Evolutionary conservation across 1,284 basidiomycete species (phyloP), one percentile per base, ranked within the genome.

Genomic region (Ustilago tritici): DNA sequence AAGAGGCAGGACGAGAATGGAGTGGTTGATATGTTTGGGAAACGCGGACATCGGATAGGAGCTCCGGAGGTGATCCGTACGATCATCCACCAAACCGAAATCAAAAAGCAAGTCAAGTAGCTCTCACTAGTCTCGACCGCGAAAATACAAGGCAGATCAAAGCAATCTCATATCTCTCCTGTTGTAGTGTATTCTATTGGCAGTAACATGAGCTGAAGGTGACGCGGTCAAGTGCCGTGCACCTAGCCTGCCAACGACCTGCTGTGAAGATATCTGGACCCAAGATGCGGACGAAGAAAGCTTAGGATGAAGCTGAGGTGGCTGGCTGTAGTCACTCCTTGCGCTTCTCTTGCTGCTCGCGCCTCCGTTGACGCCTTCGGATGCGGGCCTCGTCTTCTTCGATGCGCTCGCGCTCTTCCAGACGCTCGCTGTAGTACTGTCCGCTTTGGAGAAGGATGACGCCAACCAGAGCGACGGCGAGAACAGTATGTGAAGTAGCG

Each of bases 351-450:
- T 78, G 72, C 55, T 79, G 81, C 56, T 82, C 77, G 55, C 68
- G 70, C 19, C 78, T 62, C n/a, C 81, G 77, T 49, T 79, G 74
- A 35, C 83, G 62, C 41, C 84, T 73, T 34, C 76, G 61, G 15
- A 84, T 64, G 41, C 84, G 80, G 1, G 83, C 84, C 49, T 86
- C 84, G 49, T 80, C 75, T 43, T 85, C 84, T 49, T 86, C 84
- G 58, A 82, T 80, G 38, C 84, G 62, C 56, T 86, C 84, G 41
- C 84, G 75, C 63, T 83, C 84, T 53, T 84, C 83, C 32, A 85
- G 72, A 52, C 84, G 68, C 64, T 85, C 82, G 53, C 79, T 80
- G 70, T 85, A 86, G 78, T 84, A 86, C 54, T 86, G 84, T n/a
- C 81, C 84, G 52, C 78, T 77, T 59, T 86, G 84, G 35, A 86